Evolutionary conservation across 208 protist species (phyloP).

Genomic region (Trypanosoma avium): DNA sequence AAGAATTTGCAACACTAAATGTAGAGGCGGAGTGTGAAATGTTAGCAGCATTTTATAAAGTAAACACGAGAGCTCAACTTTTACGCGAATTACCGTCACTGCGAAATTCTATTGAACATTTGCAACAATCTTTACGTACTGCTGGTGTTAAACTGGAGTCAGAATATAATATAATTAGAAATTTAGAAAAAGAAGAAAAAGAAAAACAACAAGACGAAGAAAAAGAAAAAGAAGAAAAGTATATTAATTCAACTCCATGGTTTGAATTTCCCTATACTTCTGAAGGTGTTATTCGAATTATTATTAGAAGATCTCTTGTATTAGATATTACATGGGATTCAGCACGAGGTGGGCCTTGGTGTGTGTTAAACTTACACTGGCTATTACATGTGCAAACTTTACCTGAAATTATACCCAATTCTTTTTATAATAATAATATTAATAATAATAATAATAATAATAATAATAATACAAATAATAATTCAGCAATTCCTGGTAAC

Average conservation of each 20-base stretch:
- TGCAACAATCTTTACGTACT: slow-evolving; percentile 7
- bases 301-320: slow-evolving; percentile 50
- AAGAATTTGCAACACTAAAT: slow-evolving; percentile 48
- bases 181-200: neutral
- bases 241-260: no score
- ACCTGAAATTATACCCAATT: slow-evolving; percentile 14
- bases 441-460: neutral
- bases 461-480: no score
- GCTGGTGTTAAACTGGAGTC: slow-evolving; percentile 9
- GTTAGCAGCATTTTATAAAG: slow-evolving; percentile 43
- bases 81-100: slow-evolving; percentile 53
- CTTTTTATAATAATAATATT: neutral
- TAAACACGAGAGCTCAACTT: slow-evolving; percentile 58
- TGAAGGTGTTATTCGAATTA: slow-evolving; percentile 49
- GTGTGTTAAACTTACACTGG: slow-evolving; percentile 54
- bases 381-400: slow-evolving; percentile 23
- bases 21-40: slow-evolving; percentile 55
- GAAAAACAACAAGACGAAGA: neutral
- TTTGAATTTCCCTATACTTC: slow-evolving; percentile 33
- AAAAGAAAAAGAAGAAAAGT: neutral
- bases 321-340: slow-evolving; percentile 68
- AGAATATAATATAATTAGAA: neutral
- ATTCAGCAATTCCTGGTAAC: no score
- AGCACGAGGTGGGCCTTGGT: slow-evolving; percentile 33
- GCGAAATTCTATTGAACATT: slow-evolving; percentile 1